phyloP scores from a whole-genome alignment of 192 early-diverging fungal genomes.

The Backusella circina region DNA sequence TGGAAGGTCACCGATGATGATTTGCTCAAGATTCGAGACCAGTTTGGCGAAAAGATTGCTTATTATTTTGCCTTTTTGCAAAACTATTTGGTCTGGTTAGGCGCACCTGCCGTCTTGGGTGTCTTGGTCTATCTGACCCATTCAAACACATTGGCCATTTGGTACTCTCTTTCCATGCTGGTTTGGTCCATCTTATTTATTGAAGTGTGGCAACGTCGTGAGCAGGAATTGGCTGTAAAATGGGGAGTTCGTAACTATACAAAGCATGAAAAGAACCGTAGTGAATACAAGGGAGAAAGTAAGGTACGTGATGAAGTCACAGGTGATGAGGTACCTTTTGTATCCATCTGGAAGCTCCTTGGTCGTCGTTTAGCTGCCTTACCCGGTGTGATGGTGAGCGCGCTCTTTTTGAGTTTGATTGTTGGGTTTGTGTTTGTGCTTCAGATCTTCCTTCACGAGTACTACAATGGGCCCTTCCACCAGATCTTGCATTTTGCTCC shows the following conservation, averaged over 20 bases:
- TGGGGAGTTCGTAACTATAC: constrained; percentile 74
- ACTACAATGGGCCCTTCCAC: constrained; percentile 79
- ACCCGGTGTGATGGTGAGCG: constrained; percentile 57
- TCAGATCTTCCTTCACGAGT: constrained; percentile 75
- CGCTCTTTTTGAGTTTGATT: constrained; percentile 53
- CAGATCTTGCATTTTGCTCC: constrained; percentile 62
- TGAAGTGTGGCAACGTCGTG: constrained; percentile 79
- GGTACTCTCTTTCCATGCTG: constrained; percentile 63
- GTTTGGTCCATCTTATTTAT: constrained; percentile 70
- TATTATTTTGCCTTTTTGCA: constrained; percentile 95
- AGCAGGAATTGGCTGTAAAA: constrained; percentile 62
- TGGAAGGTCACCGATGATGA: constrained; percentile 74
- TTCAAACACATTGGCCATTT: constrained; percentile 53
- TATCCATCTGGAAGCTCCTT: constrained; percentile 70
- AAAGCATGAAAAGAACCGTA: constrained; percentile 57
- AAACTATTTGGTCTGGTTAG: constrained; percentile 78
- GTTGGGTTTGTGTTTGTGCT: constrained; percentile 69
- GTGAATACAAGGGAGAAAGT: constrained; percentile 66
- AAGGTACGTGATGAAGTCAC: constrained; percentile 62
- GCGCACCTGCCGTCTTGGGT: constrained; percentile 65
- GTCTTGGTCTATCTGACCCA: constrained; percentile 51
- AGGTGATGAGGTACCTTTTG: constrained; percentile 69
- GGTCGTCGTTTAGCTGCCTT: constrained; percentile 51
- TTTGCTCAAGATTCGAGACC: constrained; percentile 68
- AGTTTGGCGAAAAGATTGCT: constrained; percentile 91